Base-by-base conservation (phyloP, 345 rosid genomes). In the Eucalyptus erythrocorys region DNA sequence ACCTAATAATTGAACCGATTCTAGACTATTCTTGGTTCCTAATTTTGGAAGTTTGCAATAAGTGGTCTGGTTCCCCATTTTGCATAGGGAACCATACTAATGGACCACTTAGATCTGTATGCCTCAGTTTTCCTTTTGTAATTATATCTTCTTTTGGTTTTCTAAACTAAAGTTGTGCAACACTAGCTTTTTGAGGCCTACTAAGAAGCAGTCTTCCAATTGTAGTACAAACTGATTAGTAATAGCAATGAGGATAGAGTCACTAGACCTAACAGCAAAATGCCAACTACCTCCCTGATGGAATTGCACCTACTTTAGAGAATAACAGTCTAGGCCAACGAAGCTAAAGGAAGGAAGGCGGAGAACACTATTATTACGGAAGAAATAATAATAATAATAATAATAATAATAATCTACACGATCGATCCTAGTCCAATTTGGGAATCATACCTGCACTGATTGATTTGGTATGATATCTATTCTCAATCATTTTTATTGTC, bases 211-310 rank as follows among this genome's bases (percentile, higher is more conserved):
- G 90, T 92, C 95, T 96, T 86, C 98, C 98, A 24, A 96, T 85
- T 19, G 98, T 95, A 59, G 95, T 94, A 22, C 99, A 97, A 10
- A 93, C 87, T 2, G 98, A 95, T 95, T 86, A 97, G 98, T 92
- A 96, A 94, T 90, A 97, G 87, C 84, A 96, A 89, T 88, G 95
- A 90, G 24, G 89, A 89, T 88, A 97, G 90, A 81, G 95, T 93
- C 90, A 94, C 94, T 43, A 91, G 37, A 50, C 93, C 92, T 32
- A 96, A 93, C 91, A 95, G 89, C 87, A 95, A 85, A 91, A 92
- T 91, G 47, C 99, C 98, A 42, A 94, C 92, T 49, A 94, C 80
- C 90, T 88, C 57, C 95, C 96, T 6, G 92, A 93, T 24, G 86
- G 37, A 17, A 92, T 94, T 88, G 92, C 92, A 82, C 96, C 96